phyloP scores from a whole-genome alignment of 2,329 filamentous ascomycete genomes.

The Aspergillus cejpii region DNA sequence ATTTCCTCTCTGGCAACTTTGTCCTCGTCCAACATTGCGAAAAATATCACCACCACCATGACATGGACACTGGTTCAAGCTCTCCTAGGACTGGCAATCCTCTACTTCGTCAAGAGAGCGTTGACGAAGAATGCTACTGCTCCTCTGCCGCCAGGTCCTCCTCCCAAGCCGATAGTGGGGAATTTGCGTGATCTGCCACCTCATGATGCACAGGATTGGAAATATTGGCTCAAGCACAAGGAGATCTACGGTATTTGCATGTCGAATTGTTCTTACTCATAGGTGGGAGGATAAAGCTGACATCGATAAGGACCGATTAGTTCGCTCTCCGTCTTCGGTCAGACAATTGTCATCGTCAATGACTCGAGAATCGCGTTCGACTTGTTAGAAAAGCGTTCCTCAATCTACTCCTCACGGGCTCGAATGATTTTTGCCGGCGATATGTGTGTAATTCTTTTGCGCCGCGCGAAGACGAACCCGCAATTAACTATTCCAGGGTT shows the following conservation, averaged over 20 bases:
- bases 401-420: conserved; percentile 24
- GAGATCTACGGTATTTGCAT: conserved; percentile 29
- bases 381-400: conserved; percentile 29
- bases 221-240: conserved; percentile 40
- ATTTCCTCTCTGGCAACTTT: too few relatives aligned
- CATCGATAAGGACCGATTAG: conserved; percentile 26
- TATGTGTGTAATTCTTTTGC: conserved; percentile 26
- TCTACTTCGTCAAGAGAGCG: not conserved
- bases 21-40: too few relatives aligned
- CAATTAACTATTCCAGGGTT: conserved; percentile 10
- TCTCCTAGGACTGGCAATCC: not conserved
- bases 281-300: too few relatives aligned
- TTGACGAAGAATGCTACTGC: not conserved
- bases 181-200: conserved; percentile 46
- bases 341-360: conserved; percentile 30
- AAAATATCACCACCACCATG: too few relatives aligned
- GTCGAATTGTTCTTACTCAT: too few relatives aligned
- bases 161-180: conserved; percentile 43
- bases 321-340: conserved; percentile 30
- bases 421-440: conserved; percentile 24
- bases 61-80: not conserved
- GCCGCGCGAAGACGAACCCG: not conserved
- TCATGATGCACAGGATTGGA: conserved; percentile 30
- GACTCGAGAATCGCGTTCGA: conserved; percentile 26
- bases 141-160: conserved; percentile 46